phyloP scores from a whole-genome alignment of 331 rosid genomes.

The Erythrophleum ivorense region DNA sequence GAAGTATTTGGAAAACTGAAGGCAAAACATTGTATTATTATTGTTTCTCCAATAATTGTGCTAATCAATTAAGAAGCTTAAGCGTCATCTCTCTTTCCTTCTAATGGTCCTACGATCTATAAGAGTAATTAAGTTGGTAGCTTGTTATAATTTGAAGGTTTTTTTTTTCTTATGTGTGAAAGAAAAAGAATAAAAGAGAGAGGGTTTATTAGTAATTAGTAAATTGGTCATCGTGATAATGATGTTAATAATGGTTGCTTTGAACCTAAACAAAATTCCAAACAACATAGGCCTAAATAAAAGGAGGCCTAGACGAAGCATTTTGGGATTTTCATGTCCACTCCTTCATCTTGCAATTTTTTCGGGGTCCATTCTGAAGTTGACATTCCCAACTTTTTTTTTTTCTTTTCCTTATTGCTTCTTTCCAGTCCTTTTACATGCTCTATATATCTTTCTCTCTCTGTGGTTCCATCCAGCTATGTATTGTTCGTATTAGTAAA shows the following conservation, averaged over 20 bases:
- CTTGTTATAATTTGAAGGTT: not conserved
- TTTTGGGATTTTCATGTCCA: slow-evolving; percentile 46
- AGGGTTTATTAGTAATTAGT: slow-evolving; percentile 5
- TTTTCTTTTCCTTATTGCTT: not conserved
- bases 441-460: not conserved
- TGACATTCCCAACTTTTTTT: slow-evolving; percentile 37
- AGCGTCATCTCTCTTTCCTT: not conserved
- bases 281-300: slow-evolving; percentile 48
- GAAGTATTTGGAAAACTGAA: too few relatives aligned
- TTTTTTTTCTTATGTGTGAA: not conserved
- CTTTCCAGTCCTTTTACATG: too few relatives aligned
- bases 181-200: not conserved
- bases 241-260: slow-evolving; percentile 46
- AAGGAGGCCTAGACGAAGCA: slow-evolving; percentile 52
- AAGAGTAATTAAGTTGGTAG: not conserved
- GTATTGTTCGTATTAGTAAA: not conserved
- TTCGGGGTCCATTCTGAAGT: slow-evolving; percentile 55
- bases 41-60: not conserved
- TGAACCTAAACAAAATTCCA: slow-evolving; percentile 75
- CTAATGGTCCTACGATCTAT: not conserved
- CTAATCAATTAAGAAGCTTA: not conserved
- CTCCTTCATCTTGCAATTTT: slow-evolving; percentile 37
- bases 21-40: too few relatives aligned
- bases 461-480: not conserved
- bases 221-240: slow-evolving; percentile 31